Base-by-base conservation (phyloP, 805 yeast species). In the Nematodospora valgi region DNA sequence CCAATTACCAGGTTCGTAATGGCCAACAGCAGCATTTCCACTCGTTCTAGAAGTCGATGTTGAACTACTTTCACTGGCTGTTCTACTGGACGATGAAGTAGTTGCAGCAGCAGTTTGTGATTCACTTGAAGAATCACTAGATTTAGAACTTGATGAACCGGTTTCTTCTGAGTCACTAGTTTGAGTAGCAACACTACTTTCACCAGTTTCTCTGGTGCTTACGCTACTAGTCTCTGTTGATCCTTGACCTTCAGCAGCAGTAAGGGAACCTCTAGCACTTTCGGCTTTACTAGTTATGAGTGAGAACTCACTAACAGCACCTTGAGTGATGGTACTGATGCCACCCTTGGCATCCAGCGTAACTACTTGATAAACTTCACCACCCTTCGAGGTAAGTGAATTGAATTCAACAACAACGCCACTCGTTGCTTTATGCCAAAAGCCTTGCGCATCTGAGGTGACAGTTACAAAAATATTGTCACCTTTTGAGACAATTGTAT, bases 261-360 rank as follows among this genome's bases (percentile, higher is more conserved):
- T 17, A 11, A 30, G n/a, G 15, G 34, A 30, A 17, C 15, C 16
- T 30, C 34, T 30, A 8, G 23, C 23, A 30, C 34, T 30, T 16
- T 23, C 34, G 6, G n/a, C 27, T 18, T 30, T 12, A 5, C 16
- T 27, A 5, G 34, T 13, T 20, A 6, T 14, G 18, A 22, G 10
- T 30, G 34, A 30, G 13, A 30, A 30, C 6, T 30, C 34, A 30
- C 34, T 30, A 7, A 23, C 23, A 7, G 34, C 34, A 23, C 34
- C 34, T 22, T 30, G 34, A 18, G 34, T 30, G 9, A 30, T 30
- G 10, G 34, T 30, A 16, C 22, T 16, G 7, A 30, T 17, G 13
- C 15, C 34, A 30, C 34, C 34, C n/a, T 30, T 27, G 10, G 34
- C 34, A 9, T 22, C 15, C n/a, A 27, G 23, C n/a, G 34, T 30